phyloP scores from a whole-genome alignment of 2,329 filamentous ascomycete genomes.

The Colletotrichum viniferum region DNA sequence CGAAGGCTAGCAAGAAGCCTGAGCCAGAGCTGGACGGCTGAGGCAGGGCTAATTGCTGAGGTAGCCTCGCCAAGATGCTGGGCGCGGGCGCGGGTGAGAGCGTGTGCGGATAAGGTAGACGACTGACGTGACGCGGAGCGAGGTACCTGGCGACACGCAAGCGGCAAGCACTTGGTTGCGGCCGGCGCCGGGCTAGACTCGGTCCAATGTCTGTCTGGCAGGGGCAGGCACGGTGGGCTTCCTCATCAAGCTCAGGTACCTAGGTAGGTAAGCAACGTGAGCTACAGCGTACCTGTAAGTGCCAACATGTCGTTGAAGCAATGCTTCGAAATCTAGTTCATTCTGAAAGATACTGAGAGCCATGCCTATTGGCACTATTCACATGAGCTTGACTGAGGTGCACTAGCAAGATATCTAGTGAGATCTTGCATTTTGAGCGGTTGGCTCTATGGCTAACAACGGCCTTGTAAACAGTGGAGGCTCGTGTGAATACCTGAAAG shows the following conservation, averaged over 20 bases:
- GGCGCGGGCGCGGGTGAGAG: neutral
- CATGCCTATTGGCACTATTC: neutral
- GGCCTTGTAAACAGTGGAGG: neutral
- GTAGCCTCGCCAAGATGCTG: slow-evolving; percentile 4
- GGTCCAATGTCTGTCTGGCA: neutral
- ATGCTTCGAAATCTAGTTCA: neutral
- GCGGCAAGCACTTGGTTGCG: slow-evolving; percentile 1
- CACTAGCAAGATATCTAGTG: neutral
- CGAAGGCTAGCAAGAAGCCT: neutral
- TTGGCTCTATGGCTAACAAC: neutral
- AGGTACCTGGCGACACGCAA: slow-evolving; percentile 3
- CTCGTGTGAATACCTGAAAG: neutral
- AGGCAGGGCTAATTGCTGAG: neutral
- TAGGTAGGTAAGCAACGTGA: neutral
- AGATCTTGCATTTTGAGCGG: neutral
- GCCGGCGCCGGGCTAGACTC: neutral
- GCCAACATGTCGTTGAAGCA: neutral
- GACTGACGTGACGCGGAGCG: slow-evolving; percentile 14
- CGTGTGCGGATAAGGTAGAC: neutral
- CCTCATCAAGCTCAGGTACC: neutral
- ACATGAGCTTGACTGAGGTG: neutral
- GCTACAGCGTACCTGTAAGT: neutral
- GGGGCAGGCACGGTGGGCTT: neutral
- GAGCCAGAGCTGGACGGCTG: neutral
- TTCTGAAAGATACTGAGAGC: neutral